Conservation (phyloP, 306 rosid genomes). For the Gastrolobium bilobum region DNA sequence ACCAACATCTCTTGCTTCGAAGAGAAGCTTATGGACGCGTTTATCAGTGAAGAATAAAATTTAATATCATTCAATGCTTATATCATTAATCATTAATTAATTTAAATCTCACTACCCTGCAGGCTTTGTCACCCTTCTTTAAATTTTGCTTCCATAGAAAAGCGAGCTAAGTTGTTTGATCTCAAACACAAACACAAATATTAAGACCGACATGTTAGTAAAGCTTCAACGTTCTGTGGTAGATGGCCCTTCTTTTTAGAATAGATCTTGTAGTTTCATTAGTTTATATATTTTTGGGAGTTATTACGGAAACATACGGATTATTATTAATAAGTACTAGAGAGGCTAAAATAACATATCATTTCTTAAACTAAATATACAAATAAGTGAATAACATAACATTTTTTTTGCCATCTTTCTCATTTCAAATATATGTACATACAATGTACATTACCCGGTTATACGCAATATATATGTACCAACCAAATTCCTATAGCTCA, state of each 20-base stretch:
- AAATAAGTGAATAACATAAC: too few species aligned
- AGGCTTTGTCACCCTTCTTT: slow-evolving; percentile 2
- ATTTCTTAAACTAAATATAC: too few species aligned
- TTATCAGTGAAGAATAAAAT: slow-evolving; percentile 38
- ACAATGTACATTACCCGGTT: too few species aligned
- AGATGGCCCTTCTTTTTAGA: slow-evolving; percentile 70
- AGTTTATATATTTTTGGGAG: slow-evolving; percentile 27
- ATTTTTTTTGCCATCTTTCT: too few species aligned
- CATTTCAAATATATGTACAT: too few species aligned
- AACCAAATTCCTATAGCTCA: too few species aligned
- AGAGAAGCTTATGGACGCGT: slow-evolving; percentile 54
- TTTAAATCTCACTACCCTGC: slow-evolving; percentile 26
- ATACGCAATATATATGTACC: too few species aligned
- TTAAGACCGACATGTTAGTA: slow-evolving; percentile 58
- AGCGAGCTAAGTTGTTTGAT: slow-evolving; percentile 61
- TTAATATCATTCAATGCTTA: slow-evolving; percentile 6
- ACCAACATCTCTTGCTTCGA: slow-evolving; percentile 82
- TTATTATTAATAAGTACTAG: not conserved
- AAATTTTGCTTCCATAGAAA: slow-evolving; percentile 52
- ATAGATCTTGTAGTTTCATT: slow-evolving; percentile 53
- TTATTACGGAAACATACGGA: slow-evolving; percentile 46
- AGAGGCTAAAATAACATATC: too few species aligned
- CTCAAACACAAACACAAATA: slow-evolving; percentile 47
- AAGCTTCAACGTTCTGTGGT: slow-evolving; percentile 61
- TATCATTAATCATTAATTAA: not conserved